Evolutionary conservation across 164 flowering plant species (phyloP), one percentile per base, ranked within the genome.

Genomic region (Pachysandra terminalis): DNA sequence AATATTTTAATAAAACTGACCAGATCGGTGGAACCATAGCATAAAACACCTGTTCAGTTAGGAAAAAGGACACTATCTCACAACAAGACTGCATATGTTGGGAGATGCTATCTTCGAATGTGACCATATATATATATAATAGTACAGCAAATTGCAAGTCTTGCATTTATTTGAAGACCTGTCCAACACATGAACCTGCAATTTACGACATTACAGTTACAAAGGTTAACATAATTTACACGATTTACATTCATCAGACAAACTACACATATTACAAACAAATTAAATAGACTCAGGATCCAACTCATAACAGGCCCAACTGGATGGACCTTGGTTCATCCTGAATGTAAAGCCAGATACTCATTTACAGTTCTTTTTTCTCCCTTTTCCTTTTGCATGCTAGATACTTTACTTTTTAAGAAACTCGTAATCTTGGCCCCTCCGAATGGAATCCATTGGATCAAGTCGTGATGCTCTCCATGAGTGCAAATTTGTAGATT

Each of bases 391-490:
- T 32, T 53, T 3, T 2, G n/a, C 19, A 19, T 17, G 1, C 19
- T 6, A 17, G 9, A 53, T 2, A 7, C 3, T 22, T 56, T 56
- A 58, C n/a, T 64, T 63, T 61, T 69, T 27, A 51, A 58, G 45
- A 66, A 79, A 68, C 56, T 79, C 74, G 9, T 69, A 60, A 59
- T 82, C 85, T 25, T 74, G 74, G 48, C 74, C 64, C 67, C 61
- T 80, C 28, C 79, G 67, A 48, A 32, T 48, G 1, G 88, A 74
- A 15, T 89, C 89, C 19, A 52, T 63, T 28, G 74, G 71, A 59
- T 89, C 91, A 45, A 87, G 77, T 65, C 82, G 78, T 65, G 77
- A 77, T 51, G 69, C 65, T 80, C 74, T 83, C 93, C 91, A 89
- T 16, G 81, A 80, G 26, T 57, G 65, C 32, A 82, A 77, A 59